Base-by-base conservation (phyloP, 169 alveolate genomes). In the Theileria orientalis region DNA sequence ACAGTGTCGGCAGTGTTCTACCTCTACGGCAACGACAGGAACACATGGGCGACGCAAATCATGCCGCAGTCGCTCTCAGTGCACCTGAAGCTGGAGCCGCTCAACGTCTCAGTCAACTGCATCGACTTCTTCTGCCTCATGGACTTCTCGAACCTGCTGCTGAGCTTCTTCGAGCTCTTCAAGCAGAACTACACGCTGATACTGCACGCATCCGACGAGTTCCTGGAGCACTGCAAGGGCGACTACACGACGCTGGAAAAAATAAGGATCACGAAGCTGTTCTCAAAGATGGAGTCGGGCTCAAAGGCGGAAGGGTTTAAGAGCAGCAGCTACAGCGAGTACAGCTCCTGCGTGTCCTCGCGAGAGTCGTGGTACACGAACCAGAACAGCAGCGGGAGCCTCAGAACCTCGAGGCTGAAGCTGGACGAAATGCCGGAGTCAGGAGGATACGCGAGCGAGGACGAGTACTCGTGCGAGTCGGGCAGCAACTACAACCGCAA, bases 31-130 rank as follows among this genome's bases (percentile, higher is more conserved):
- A 46, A 41, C n/a, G 40, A 41, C 51, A 11, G 52, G 21, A 13
- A 19, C 23, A 35, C 32, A 16, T 32, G 76, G 44, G 13, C 54
- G 9, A 19, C 6, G 14, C 52, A 16, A n/a, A 33, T 27, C 8
- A 21, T 79, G 37, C 83, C 87, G 16, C 87, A 79, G 63, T 40
- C 73, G 44, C 47, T 79, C 29, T 79, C 82, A 30, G 44, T 68
- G 3, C 59, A 52, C 41, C 23, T 79, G 56, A 13, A 11, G 37
- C 51, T 79, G 35, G 83, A 79, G 52, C 47, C 87, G 30, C 47
- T 79, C 27, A 72, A 72, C 35, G 51, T 37, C 6, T 33, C 72
- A 1, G 40, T 79, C 52, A 46, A 66, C 37, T 79, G 77, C 44
- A 76, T 79, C 42, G 87, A 79, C 37, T 29, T 79, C 37, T 30